A percentile compares a stretch with the other conserved stretches of the same genome.
These are phyloP conservation scores for Boletus rex-veris DNA, from an alignment of 768 basidiomycete genomes.

Conservation along the genomic window DNA sequence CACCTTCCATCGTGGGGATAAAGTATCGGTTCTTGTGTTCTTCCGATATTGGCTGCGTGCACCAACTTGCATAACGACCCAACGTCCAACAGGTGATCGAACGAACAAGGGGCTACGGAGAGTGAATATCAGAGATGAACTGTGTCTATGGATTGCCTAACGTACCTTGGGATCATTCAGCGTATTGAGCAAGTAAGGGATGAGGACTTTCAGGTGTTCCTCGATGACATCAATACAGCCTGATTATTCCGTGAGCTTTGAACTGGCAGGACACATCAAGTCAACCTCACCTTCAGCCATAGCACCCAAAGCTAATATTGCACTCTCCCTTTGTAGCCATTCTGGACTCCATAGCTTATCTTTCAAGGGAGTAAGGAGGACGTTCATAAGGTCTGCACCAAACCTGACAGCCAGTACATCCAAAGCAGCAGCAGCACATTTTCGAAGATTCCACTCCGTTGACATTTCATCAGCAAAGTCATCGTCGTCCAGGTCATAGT, in stretches of 20 bases:
- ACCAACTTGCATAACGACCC: slow-evolving; percentile 98
- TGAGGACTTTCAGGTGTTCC: slow-evolving; percentile 88
- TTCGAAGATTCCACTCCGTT: slow-evolving; percentile 98
- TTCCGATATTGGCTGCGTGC: slow-evolving; percentile 76
- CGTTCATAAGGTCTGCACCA: slow-evolving; percentile 81
- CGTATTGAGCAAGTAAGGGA: slow-evolving; percentile 90
- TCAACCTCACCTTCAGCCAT: slow-evolving; percentile 87
- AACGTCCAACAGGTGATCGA: slow-evolving; percentile 99
- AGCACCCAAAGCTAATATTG: slow-evolving; percentile 92
- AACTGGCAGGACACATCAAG: background rate
- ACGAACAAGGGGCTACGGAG: slow-evolving; percentile 81
- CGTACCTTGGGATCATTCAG: slow-evolving; percentile 87
- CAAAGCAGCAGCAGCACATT: slow-evolving; percentile 95
- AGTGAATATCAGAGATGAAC: slow-evolving; percentile 2
- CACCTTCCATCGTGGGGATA: slow-evolving; percentile 97
- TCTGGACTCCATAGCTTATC: slow-evolving; percentile 89
- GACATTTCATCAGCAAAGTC: slow-evolving; percentile 91
- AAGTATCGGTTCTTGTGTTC: slow-evolving; percentile 91
- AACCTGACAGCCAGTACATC: slow-evolving; percentile 96
- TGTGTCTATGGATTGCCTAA: background rate
- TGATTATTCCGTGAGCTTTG: slow-evolving; percentile 30
- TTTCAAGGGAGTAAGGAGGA: slow-evolving; percentile 85
- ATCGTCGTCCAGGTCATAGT: slow-evolving; percentile 83
- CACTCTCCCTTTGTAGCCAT: slow-evolving; percentile 94
- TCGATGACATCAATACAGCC: slow-evolving; percentile 96